phyloP scores from a whole-genome alignment of 495 filamentous ascomycete genomes.

The Xanthoparmelia taractica region DNA sequence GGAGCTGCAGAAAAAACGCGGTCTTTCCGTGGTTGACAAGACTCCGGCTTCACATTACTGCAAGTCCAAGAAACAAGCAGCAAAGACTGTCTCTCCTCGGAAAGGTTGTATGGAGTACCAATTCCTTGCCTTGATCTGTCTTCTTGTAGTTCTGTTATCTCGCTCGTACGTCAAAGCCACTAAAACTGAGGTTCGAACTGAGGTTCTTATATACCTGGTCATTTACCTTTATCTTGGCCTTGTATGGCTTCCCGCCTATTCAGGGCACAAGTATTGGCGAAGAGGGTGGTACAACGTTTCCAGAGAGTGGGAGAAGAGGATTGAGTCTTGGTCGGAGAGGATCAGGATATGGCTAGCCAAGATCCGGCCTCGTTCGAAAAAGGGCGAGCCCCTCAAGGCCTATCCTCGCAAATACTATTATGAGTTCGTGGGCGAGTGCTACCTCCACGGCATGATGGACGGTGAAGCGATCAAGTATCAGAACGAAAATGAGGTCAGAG shows the following conservation, averaged over 20 bases:
- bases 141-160: neutral
- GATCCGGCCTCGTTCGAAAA: neutral
- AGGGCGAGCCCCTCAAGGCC: neutral
- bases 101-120: neutral
- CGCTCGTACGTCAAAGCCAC: neutral
- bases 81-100: neutral
- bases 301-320: neutral
- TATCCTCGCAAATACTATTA: neutral
- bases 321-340: neutral
- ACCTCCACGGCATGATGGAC: conserved; percentile 37
- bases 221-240: neutral
- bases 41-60: neutral
- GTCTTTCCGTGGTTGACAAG: neutral
- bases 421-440: conserved; percentile 30
- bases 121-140: neutral
- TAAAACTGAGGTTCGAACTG: neutral
- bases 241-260: neutral
- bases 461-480: conserved; percentile 30
- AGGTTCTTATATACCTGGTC: neutral
- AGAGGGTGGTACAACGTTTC: neutral
- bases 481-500: conserved; percentile 5
- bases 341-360: neutral
- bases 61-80: neutral
- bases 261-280: neutral
- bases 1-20: neutral